Conservation (phyloP, 768 basidiomycete genomes). For the Boletellus ananas region DNA sequence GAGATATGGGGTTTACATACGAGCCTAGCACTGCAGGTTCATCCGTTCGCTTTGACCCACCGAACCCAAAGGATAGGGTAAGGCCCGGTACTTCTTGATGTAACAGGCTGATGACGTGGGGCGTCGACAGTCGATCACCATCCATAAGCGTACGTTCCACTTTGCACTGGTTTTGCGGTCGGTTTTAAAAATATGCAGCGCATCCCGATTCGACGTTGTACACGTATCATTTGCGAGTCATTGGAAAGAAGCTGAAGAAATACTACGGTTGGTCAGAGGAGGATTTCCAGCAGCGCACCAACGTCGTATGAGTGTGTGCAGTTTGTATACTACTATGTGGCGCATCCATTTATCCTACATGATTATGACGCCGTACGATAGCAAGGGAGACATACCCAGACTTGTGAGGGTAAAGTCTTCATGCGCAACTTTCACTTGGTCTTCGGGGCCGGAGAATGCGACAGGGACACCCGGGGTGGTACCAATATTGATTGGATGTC, state of each 20-base stretch:
- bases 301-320: conserved; percentile 1
- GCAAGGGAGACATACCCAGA: not conserved
- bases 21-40: conserved; percentile 77
- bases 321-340: not conserved
- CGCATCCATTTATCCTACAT: not conserved
- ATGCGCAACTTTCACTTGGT: not conserved
- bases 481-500: conserved; percentile 16
- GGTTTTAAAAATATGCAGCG: conserved; percentile 38
- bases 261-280: conserved; percentile 65
- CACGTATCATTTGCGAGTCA: conserved; percentile 45
- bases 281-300: conserved; percentile 32
- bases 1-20: conserved; percentile 71
- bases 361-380: not conserved
- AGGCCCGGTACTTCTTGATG: conserved; percentile 12
- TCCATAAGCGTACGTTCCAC: conserved; percentile 62
- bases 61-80: conserved; percentile 46
- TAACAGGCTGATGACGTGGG: conserved; percentile 2
- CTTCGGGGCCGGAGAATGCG: not conserved
- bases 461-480: not conserved
- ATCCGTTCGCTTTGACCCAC: conserved; percentile 79
- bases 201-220: conserved; percentile 70
- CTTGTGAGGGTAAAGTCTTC: not conserved
- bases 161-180: not conserved
- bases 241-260: conserved; percentile 54
- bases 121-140: conserved; percentile 54